Evolutionary conservation across 2,329 filamentous ascomycete species (phyloP), one percentile per base, ranked within the genome.

Genomic region (Cadophora luteo-olivacea): DNA sequence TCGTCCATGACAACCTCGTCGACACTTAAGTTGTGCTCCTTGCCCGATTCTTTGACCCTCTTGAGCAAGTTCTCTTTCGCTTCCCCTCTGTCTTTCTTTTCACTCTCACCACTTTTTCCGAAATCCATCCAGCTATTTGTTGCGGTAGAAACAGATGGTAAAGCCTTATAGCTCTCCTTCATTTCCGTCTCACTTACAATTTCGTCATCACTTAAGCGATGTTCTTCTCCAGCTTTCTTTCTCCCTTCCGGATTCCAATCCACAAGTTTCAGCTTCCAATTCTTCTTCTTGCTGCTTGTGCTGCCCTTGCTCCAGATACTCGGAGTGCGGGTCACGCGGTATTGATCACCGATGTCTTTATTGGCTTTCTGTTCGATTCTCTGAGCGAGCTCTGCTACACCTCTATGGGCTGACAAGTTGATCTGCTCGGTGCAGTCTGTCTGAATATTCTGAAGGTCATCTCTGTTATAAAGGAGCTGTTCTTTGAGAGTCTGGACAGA

Each of bases 391-490:
- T 52, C 29, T 16, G 61, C 66, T n/a, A 68, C 48, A 19, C 36
- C 57, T 12, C n/a, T 61, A 19, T n/a, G 48, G 6, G 54, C 16
- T 11, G 65, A 32, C 6, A 55, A 11, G n/a, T 65, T 25, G 4
- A 66, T 54, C 32, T 61, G 54, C 14, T 68, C 38, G 19, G 73
- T 36, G 32, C 49, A 36, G 36, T 69, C 54, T 29, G 38, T 58
- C 33, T 68, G 61, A 12, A 64, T 66, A 7, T 60, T 64, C 45
- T 62, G 65, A 7, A 70, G 55, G 9, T 72, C 65, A 54, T 73
- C 66, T 55, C 71, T 67, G 25, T 70, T 68, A 3, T 67, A 64
- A 6, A 68, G 57, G 24, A 72, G 24, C 45, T 66, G 70, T 49
- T 71, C 61, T 11, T 65, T 72, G 32, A 72, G 57, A 1, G 60